Evolutionary conservation across 2,329 filamentous ascomycete species (phyloP), one percentile per base, ranked within the genome.

Genomic region (Dichotomopilus funicola): DNA sequence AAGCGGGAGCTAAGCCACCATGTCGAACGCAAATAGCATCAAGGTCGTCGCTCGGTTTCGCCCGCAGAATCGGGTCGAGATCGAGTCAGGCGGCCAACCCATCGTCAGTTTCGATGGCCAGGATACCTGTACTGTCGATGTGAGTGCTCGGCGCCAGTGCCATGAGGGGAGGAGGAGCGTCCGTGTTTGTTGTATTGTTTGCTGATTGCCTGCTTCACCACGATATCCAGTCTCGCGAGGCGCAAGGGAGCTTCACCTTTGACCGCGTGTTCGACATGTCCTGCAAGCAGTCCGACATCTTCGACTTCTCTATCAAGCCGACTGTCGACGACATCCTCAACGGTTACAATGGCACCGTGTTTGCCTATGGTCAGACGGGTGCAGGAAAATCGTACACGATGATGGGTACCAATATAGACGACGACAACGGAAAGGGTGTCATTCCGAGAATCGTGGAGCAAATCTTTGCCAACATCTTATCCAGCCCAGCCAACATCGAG

Each of bases 301-400:
- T 99, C 76, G 89, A 97, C 73, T 99, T 94, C 76, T 97, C 94
- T 43, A 97, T 99, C 72, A 86, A 88, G 62, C 83, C 89, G 33
- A 97, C 94, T 19, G 94, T 99, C 64, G 92, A 97, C 75, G 94
- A 97, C 71, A 96, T 99, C 64, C 81, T 99, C 63, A 96, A 97
- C 74, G 94, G 94, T 62, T 99, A 99, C 82, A 99, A 99, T 76
- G 94, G 92, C 69, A 97, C 92, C 11, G 92, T 99, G 64, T 97
- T 99, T 67, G 94, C 94, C 61, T 99, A 99, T 71, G 94, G 94
- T 63, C 94, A 97, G 78, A 99, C 94, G 0, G 94, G 94, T 72
- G 91, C 92, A 10, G 94, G 94, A 78, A 99, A 99, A 78, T 97
- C 94, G 27, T 97, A 95, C 71, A 97, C 94, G 52, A 99, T 99